Conservation (phyloP, 805 yeast genomes). For the Millerozyma miso region DNA sequence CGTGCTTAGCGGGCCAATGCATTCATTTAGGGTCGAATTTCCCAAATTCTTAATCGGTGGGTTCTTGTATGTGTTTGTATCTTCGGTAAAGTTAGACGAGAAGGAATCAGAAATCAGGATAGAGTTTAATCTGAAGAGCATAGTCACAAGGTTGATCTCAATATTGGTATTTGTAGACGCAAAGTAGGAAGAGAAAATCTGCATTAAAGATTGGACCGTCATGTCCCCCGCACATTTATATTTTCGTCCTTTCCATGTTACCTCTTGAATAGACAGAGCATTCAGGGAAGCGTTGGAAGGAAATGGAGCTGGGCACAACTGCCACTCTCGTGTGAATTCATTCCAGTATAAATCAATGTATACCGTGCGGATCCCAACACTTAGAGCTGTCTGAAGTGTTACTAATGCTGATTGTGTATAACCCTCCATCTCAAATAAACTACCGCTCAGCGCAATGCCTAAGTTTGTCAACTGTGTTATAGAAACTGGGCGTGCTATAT, state of each 20-base stretch:
- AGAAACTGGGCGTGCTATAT: constrained; percentile 25
- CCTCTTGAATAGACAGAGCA: constrained; percentile 5
- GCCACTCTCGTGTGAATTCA: constrained; percentile 43
- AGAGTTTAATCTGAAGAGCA: constrained; percentile 24
- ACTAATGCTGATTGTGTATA: constrained; percentile 17
- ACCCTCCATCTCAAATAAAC: constrained; percentile 27
- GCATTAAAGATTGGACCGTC: constrained; percentile 20
- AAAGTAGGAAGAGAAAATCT: constrained; percentile 15
- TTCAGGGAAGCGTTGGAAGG: constrained; percentile 21
- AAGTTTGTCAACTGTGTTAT: constrained; percentile 28
- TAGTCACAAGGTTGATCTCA: constrained; percentile 29
- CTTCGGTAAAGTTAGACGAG: not conserved
- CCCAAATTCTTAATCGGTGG: constrained; percentile 15
- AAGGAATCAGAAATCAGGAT: constrained; percentile 7
- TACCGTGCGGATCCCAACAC: constrained; percentile 44
- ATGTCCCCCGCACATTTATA: constrained; percentile 28
- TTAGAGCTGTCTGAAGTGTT: constrained; percentile 25
- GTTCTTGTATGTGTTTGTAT: constrained; percentile 1
- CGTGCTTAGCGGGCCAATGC: constrained; percentile 14
- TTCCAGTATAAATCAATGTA: constrained; percentile 56
- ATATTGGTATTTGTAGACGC: constrained; percentile 26
- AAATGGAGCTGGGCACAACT: constrained; percentile 49
- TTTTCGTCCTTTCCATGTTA: constrained; percentile 23
- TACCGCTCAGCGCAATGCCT: constrained; percentile 28
- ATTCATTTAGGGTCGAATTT: constrained; percentile 25